Base-by-base conservation (phyloP, 441 rosid species). In the Euphorbia corollata region DNA sequence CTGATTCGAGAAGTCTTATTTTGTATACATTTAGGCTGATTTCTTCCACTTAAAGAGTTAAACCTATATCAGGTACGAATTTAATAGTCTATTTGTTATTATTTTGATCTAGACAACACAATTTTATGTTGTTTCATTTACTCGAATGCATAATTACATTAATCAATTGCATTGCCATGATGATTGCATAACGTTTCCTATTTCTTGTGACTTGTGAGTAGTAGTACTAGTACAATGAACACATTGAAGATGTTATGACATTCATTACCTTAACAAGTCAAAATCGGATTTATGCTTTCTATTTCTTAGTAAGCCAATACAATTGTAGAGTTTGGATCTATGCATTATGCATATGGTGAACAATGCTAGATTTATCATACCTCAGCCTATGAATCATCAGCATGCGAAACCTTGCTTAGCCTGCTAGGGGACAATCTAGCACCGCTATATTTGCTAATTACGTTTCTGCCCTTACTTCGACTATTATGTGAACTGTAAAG, bases 331-430 rank as follows among this genome's bases (percentile, higher is more conserved):
- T 30, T 53, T 18, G 32, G 43, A 51, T 8, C 45, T 61, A 59
- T 63, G 63, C 72, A 60, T n/a, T n/a, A n/a, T 38, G 5, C 4
- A 24, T 59, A 27, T 27, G 32, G 32, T 63, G 6, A 53, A 38
- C 32, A 13, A 9, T 61, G 18, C 54, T 30, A 36, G n/a, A 60
- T 27, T 13, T 63, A 58, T 63, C 4, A 36, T 36, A 56, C 64
- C 60, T 67, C 48, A 67, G 60, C 70, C 70, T 34, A 60, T 13
- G 65, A 65, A 45, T 70, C 82, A 3, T 80, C 83, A 12, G 83
- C 83, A 68, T 75, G 68, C 13, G 85, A 79, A 70, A 80, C 88
- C 82, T 80, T 80, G 81, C 85, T 80, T 24, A 80, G 74, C 77
- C 88, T 77, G 69, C 83, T 82, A 2, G 77, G 86, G 71, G 48